Base-by-base conservation (phyloP, 805 yeast genomes). In the Ascoidea rubescens region DNA sequence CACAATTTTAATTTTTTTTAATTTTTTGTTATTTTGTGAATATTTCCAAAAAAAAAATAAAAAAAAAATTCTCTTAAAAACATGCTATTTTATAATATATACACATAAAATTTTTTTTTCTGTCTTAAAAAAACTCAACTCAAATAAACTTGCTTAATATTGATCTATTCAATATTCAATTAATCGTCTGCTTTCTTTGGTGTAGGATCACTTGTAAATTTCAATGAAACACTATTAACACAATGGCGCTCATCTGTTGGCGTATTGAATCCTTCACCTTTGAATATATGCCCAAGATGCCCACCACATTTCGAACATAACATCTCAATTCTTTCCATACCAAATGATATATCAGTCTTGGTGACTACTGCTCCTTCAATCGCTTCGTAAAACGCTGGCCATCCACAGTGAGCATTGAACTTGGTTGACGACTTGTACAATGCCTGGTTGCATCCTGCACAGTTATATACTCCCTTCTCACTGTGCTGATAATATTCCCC, bases 371-470 rank as follows among this genome's bases (percentile, higher is more conserved):
- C 74, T 0, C 89, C 90, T 0, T 96, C 95, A 45, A 87, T 70
- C 0, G 95, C 96, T 53, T 87, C 84, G 65, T 83, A 91, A 66
- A 93, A 93, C 0, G 96, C 90, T 1, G 99, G 99, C 99, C 99
- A 93, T 2, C 99, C 99, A 66, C 99, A 93, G 51, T 88, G 88
- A 10, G 96, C 79, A 53, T 84, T 82, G 60, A 93, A 93, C 66
- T 93, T 91, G 4, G 96, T 77, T 37, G 74, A 70, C 32, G 96
- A 81, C 55, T 75, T 75, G 66, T 93, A 93, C 33, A 93, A 68
- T 10, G 96, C 96, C 47, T 76, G 70, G 50, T 73, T 74, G 67
- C 99, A 93, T 5, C 84, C 98, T 0, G 85, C 96, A 69, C 99
- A 93, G 48, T 70, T 69, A 66, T 89, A 93, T 2, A 77, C 69